A percentile compares a stretch with the other conserved stretches of the same genome.
These are phyloP conservation scores for Shiraia bambusicola DNA, from an alignment of 2,329 filamentous ascomycete genomes.

Conservation along the genomic window DNA sequence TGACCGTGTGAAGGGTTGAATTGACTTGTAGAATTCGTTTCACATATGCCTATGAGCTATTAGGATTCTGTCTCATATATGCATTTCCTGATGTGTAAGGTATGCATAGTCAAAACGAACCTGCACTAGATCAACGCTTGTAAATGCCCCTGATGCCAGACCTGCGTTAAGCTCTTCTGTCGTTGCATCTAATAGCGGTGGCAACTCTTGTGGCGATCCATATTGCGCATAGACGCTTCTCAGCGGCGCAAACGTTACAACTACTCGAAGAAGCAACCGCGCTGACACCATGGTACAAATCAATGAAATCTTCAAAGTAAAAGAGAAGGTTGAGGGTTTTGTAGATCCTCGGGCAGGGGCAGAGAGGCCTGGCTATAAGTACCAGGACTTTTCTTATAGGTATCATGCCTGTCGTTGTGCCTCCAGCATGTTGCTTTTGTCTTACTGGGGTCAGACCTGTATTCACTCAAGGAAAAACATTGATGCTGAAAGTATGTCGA, in stretches of 20 bases:
- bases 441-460: conserved; percentile 7
- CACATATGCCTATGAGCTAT: conserved; percentile 49
- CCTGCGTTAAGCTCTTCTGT: conserved; percentile 54
- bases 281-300: conserved; percentile 24
- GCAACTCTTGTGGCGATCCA: conserved; percentile 18
- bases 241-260: conserved; percentile 24
- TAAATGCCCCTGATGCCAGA: conserved; percentile 54
- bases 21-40: conserved; percentile 57
- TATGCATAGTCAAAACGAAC: conserved; percentile 12
- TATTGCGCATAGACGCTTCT: conserved; percentile 17
- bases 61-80: neutral
- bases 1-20: conserved; percentile 53
- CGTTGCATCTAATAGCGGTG: conserved; percentile 53
- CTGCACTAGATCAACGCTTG: conserved; percentile 58
- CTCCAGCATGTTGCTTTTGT: conserved; percentile 16
- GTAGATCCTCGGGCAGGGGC: too few species aligned
- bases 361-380: neutral
- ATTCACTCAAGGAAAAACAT: conserved; percentile 11
- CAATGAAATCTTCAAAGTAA: neutral
- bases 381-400: conserved; percentile 13
- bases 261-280: conserved; percentile 16
- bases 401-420: conserved; percentile 2
- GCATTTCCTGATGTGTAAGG: neutral
- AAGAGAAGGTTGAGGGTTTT: neutral
- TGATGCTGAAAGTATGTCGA: conserved; percentile 11